These are phyloP conservation scores for Allium cepa DNA, from an alignment of 106 monocot genomes.

Conservation along the genomic window DNA sequence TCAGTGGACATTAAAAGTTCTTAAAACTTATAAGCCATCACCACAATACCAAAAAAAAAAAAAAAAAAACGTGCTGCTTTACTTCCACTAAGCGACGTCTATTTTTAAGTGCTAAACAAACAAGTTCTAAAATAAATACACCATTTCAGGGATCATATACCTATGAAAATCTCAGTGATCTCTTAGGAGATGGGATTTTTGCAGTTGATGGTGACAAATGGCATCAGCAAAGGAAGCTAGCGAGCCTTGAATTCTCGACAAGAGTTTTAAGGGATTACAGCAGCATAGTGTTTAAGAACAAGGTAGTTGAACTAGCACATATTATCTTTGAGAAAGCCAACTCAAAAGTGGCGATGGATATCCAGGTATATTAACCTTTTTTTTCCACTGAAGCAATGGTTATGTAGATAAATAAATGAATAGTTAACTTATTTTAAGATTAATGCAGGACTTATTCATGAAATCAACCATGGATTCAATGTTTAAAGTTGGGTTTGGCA, in stretches of 20 bases:
- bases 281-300: conserved; percentile 24
- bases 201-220: conserved; percentile 26
- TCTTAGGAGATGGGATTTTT: conserved; percentile 20
- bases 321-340: conserved; percentile 12
- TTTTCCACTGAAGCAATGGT: neutral
- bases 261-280: conserved; percentile 35
- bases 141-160: conserved; percentile 9
- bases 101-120: no score
- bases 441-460: conserved; percentile 33
- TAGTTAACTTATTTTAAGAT: neutral
- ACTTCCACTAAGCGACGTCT: no score
- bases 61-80: no score
- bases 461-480: conserved; percentile 51
- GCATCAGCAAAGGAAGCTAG: conserved; percentile 22
- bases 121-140: neutral
- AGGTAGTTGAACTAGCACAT: conserved; percentile 30
- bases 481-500: conserved; percentile 46
- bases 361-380: conserved; percentile 26
- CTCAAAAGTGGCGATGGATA: conserved; percentile 24
- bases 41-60: no score
- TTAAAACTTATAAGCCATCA: no score
- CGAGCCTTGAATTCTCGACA: conserved; percentile 33
- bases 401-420: no score
- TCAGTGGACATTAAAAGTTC: no score
- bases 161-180: conserved; percentile 9